Conservation (phyloP, 2,329 filamentous ascomycete species). For the Leptographium lundbergii region DNA sequence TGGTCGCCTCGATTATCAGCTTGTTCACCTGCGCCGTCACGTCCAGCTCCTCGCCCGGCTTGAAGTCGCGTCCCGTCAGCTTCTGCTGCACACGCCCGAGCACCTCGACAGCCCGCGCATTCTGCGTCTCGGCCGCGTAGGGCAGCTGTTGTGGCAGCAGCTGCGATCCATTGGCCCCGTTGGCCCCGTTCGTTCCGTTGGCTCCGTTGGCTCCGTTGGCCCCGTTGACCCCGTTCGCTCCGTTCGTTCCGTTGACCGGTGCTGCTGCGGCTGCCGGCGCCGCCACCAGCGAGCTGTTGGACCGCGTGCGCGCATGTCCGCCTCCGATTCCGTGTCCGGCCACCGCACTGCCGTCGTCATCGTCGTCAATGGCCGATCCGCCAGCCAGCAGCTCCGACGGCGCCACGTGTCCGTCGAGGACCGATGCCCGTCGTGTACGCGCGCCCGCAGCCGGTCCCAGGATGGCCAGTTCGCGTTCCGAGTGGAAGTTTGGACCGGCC, state of each 20-base stretch:
- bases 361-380: neutral
- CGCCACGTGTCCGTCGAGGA: constrained; percentile 50
- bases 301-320: neutral
- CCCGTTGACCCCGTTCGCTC: constrained; percentile 2
- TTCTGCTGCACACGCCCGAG: constrained; percentile 89
- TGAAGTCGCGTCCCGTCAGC: constrained; percentile 86
- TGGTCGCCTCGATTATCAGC: constrained; percentile 87
- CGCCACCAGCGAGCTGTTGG: neutral
- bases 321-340: neutral
- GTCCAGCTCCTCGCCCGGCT: constrained; percentile 68
- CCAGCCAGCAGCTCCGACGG: constrained; percentile 36
- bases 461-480: constrained; percentile 44
- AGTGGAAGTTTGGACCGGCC: constrained; percentile 53
- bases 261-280: constrained; percentile 23
- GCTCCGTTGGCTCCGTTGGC: neutral
- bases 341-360: neutral
- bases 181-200: neutral
- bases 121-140: constrained; percentile 66
- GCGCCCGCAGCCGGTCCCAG: constrained; percentile 26
- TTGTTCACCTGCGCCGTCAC: constrained; percentile 87
- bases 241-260: constrained; percentile 19
- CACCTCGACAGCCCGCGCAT: constrained; percentile 84
- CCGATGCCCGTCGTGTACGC: constrained; percentile 53
- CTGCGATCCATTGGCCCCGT: neutral
- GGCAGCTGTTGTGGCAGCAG: constrained; percentile 9